Conservation (phyloP, 805 yeast species). For the Blastobotrys robertii region DNA sequence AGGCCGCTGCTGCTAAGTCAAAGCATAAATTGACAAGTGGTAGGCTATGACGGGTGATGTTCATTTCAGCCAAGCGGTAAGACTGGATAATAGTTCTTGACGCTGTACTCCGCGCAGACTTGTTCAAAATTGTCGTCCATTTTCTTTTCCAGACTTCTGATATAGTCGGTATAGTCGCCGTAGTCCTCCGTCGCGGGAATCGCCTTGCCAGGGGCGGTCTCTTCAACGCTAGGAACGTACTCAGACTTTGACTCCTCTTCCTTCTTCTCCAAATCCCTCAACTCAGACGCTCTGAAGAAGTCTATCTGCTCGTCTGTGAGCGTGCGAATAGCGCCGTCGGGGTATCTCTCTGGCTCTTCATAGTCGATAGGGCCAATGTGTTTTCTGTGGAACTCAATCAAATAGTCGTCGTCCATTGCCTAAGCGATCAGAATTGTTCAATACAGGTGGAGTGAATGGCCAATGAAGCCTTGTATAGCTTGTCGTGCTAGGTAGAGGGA, state of each 20-base stretch:
- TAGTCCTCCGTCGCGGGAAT: slow-evolving; percentile 2
- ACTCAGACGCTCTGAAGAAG: slow-evolving; percentile 16
- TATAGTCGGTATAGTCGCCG: slow-evolving; percentile 6
- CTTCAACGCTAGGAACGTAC: slow-evolving; percentile 6
- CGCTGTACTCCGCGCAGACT: not conserved
- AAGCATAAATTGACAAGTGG: no score
- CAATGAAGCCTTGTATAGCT: not conserved
- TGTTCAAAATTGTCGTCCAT: slow-evolving; percentile 6
- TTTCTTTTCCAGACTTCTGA: slow-evolving; percentile 6
- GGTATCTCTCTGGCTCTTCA: slow-evolving; percentile 7
- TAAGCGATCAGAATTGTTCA: no score
- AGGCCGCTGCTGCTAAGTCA: no score
- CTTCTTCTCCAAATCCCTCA: slow-evolving; percentile 3
- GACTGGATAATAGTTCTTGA: slow-evolving; percentile 13
- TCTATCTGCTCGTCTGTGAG: slow-evolving; percentile 19
- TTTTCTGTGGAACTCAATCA: slow-evolving; percentile 10
- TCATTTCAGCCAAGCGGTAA: slow-evolving; percentile 8
- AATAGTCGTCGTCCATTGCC: slow-evolving; percentile 6
- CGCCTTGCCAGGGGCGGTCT: slow-evolving; percentile 4
- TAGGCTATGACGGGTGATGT: no score
- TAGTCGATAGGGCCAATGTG: slow-evolving; percentile 8
- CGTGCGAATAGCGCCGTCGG: slow-evolving; percentile 17
- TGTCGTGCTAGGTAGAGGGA: not conserved
- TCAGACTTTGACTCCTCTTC: not conserved
- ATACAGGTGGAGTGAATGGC: no score